These are phyloP conservation scores for Diplosphaera chodatii DNA, from an alignment of 139 green algal species.

Conservation along the genomic window DNA sequence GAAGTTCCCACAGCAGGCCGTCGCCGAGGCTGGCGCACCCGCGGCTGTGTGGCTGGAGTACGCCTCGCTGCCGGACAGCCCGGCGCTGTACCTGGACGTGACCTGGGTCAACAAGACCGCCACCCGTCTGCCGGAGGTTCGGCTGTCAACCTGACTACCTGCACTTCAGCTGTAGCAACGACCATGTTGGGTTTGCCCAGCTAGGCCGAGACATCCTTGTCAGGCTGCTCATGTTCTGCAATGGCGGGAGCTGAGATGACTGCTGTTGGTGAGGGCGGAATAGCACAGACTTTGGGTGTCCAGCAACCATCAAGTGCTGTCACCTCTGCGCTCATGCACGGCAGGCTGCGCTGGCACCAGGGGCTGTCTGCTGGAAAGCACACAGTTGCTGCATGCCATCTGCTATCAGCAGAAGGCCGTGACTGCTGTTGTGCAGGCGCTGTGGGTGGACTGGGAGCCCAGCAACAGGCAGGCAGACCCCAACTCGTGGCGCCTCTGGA, in stretches of 20 bases:
- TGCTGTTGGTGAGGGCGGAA: no score
- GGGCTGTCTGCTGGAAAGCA: no score
- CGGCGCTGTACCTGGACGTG: constrained; percentile 29
- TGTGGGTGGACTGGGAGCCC: constrained; percentile 35
- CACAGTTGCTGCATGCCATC: no score
- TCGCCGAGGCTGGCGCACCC: constrained; percentile 29
- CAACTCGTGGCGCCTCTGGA: constrained; percentile 38
- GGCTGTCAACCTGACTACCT: background rate
- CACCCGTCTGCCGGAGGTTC: constrained; percentile 53
- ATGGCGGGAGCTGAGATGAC: no score
- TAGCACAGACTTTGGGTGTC: no score
- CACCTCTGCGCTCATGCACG: no score
- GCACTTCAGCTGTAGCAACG: background rate
- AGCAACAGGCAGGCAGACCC: background rate
- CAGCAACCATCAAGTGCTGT: no score
- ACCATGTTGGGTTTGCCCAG: no score
- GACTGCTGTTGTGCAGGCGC: constrained; percentile 13
- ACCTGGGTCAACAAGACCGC: constrained; percentile 53
- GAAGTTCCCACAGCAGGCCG: constrained; percentile 4
- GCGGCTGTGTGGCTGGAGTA: constrained; percentile 28
- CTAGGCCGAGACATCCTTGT: no score
- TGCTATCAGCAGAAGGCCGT: no score
- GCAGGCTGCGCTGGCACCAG: no score
- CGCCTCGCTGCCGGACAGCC: background rate
- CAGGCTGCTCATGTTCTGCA: no score